These are phyloP conservation scores for Taiozyma onychis DNA, from an alignment of 1,139 yeast genomes.

Conservation along the genomic window DNA sequence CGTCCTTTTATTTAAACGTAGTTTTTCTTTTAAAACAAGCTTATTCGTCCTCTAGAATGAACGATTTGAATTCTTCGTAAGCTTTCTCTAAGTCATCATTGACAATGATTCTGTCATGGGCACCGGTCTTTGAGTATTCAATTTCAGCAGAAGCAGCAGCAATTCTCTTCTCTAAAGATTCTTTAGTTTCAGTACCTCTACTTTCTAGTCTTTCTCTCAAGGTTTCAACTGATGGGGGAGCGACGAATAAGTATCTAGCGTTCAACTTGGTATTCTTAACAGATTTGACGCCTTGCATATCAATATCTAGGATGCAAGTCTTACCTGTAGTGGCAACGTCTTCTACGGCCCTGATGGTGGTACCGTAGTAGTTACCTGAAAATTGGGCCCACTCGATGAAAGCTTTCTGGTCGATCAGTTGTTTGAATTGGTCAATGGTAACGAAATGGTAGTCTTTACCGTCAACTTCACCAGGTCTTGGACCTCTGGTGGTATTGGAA, in stretches of 20 bases:
- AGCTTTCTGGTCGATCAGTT: slow-evolving; percentile 62
- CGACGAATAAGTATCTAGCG: slow-evolving; percentile 80
- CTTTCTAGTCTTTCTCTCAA: slow-evolving; percentile 69
- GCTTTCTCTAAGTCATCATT: slow-evolving; percentile 92
- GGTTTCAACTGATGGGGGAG: slow-evolving; percentile 87
- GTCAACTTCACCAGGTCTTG: slow-evolving; percentile 86
- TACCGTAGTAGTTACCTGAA: slow-evolving; percentile 96
- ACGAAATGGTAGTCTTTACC: slow-evolving; percentile 89
- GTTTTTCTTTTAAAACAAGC: background rate
- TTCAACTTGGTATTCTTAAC: slow-evolving; percentile 78
- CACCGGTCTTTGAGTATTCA: slow-evolving; percentile 84
- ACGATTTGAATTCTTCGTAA: slow-evolving; percentile 70
- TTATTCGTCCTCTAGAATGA: slow-evolving; percentile 42
- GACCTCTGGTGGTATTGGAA: slow-evolving; percentile 85
- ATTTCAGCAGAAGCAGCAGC: slow-evolving; percentile 83
- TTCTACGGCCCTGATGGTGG: slow-evolving; percentile 79
- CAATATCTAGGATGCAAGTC: slow-evolving; percentile 90
- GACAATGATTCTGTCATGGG: slow-evolving; percentile 83
- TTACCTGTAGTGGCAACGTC: slow-evolving; percentile 46
- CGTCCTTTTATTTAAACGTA: background rate
- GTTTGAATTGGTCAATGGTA: slow-evolving; percentile 71
- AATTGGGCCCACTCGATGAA: slow-evolving; percentile 98
- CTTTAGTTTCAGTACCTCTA: slow-evolving; percentile 93
- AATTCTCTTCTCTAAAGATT: slow-evolving; percentile 75
- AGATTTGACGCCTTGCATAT: slow-evolving; percentile 96